Conservation (phyloP, 371 early-diverging fungal genomes). For the Coemansia sp. region DNA sequence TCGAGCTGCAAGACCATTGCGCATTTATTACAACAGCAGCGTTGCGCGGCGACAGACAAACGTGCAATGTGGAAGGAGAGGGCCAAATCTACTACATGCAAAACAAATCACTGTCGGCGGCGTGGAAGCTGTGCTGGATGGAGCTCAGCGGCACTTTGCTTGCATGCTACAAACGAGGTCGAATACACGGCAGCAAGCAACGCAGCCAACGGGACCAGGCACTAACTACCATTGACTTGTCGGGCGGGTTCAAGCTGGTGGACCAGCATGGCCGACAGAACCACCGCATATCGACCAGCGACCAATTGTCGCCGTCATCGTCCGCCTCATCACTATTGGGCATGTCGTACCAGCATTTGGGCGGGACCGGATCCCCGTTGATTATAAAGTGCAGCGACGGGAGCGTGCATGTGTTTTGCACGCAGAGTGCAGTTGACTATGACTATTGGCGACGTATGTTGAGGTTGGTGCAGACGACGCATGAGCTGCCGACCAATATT, state of each 20-base stretch:
- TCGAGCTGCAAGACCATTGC: constrained; percentile 44
- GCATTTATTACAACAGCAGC: constrained; percentile 19
- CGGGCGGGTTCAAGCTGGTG: constrained; percentile 29
- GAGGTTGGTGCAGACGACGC: constrained; percentile 10
- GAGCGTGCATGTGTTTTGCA: constrained; percentile 38
- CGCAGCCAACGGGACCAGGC: constrained; percentile 5
- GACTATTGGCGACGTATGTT: constrained; percentile 37
- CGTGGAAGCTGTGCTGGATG: constrained; percentile 46
- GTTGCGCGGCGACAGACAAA: neutral
- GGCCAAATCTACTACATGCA: constrained; percentile 45
- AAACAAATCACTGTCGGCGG: constrained; percentile 20
- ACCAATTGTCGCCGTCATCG: constrained; percentile 6
- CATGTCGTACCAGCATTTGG: constrained; percentile 19
- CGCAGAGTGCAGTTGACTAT: constrained; percentile 34
- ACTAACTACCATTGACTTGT: constrained; percentile 16
- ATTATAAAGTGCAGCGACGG: constrained; percentile 25
- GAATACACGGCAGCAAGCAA: neutral
- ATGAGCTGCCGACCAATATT: constrained; percentile 11
- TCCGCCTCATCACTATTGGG: constrained; percentile 12
- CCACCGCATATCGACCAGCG: constrained; percentile 12
- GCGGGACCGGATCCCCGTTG: constrained; percentile 36
- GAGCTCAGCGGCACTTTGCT: constrained; percentile 37
- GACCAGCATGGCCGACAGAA: constrained; percentile 25
- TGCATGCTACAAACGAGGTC: constrained; percentile 11
- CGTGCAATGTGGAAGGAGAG: constrained; percentile 21